These are phyloP conservation scores for Emericellopsis atlantica DNA, from an alignment of 2,329 filamentous ascomycete genomes.

Conservation along the genomic window DNA sequence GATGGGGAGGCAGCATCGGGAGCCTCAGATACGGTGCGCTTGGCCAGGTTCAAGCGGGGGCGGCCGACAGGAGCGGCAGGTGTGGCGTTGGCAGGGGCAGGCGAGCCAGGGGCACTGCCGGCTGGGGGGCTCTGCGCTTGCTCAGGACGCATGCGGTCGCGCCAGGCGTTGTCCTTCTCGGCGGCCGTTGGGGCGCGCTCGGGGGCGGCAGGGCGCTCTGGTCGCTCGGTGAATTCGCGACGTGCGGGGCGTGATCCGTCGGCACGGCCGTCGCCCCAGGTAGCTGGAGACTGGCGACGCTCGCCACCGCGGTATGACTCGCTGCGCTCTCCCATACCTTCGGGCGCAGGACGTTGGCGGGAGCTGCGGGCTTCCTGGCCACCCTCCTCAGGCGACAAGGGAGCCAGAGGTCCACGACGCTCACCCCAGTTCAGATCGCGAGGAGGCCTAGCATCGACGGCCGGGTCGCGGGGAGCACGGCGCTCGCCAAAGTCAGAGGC, in stretches of 20 bases:
- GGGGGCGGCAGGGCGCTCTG: slow-evolving; percentile 62
- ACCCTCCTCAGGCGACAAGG: slow-evolving; percentile 42
- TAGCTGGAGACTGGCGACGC: slow-evolving; percentile 58
- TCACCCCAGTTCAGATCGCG: slow-evolving; percentile 76
- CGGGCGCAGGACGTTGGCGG: slow-evolving; percentile 31
- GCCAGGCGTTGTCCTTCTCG: slow-evolving; percentile 90
- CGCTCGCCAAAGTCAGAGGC: slow-evolving; percentile 44
- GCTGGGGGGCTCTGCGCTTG: slow-evolving; percentile 45
- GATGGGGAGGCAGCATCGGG: slow-evolving; percentile 37
- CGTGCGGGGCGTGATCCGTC: slow-evolving; percentile 72
- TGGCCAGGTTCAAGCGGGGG: slow-evolving; percentile 76
- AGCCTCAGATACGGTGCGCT: slow-evolving; percentile 78
- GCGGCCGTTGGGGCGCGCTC: slow-evolving; percentile 65
- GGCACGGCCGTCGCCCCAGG: slow-evolving; percentile 62
- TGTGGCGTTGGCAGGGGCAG: slow-evolving; percentile 42
- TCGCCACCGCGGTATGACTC: slow-evolving; percentile 44
- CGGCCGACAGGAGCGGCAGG: slow-evolving; percentile 45
- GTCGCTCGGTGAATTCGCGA: slow-evolving; percentile 58
- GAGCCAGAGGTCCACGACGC: slow-evolving; percentile 81
- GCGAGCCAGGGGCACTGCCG: slow-evolving; percentile 62
- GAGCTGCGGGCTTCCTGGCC: slow-evolving; percentile 37
- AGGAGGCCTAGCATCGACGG: slow-evolving; percentile 44
- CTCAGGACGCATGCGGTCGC: slow-evolving; percentile 82
- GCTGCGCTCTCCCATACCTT: slow-evolving; percentile 42
- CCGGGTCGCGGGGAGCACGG: slow-evolving; percentile 52